phyloP scores from a whole-genome alignment of 768 basidiomycete genomes.

The Xerocomellus amylosporus region DNA sequence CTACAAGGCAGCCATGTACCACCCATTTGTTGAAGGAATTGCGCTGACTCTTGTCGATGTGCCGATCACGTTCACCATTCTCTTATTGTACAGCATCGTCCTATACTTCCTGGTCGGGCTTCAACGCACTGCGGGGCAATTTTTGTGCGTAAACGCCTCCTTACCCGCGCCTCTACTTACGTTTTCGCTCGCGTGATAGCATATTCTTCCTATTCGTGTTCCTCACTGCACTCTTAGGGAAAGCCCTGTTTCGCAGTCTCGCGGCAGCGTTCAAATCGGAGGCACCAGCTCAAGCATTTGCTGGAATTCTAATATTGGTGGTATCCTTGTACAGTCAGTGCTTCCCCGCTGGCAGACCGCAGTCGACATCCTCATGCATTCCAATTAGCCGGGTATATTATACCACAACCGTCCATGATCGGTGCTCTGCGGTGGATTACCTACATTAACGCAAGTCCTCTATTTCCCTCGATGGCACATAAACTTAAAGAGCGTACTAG shows the following conservation, averaged over 20 bases:
- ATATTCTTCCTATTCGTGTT: slow-evolving; percentile 59
- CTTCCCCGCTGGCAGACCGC: neutral
- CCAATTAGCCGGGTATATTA: slow-evolving; percentile 46
- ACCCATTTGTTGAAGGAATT: slow-evolving; percentile 46
- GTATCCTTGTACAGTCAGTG: slow-evolving; percentile 48
- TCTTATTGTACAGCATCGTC: slow-evolving; percentile 37
- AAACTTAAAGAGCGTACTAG: slow-evolving; percentile 5
- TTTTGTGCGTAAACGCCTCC: slow-evolving; percentile 51
- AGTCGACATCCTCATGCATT: neutral
- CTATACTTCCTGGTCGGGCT: slow-evolving; percentile 64
- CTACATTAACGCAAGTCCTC: slow-evolving; percentile 50
- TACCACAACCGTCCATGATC: slow-evolving; percentile 62
- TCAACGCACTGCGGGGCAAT: slow-evolving; percentile 54
- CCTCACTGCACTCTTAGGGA: slow-evolving; percentile 61
- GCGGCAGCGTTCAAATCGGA: slow-evolving; percentile 58
- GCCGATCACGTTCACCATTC: slow-evolving; percentile 40
- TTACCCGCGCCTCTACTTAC: slow-evolving; percentile 9
- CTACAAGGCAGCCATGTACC: slow-evolving; percentile 46
- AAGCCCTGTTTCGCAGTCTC: slow-evolving; percentile 69
- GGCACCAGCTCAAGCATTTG: slow-evolving; percentile 61
- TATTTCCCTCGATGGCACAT: slow-evolving; percentile 31
- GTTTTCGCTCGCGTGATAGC: slow-evolving; percentile 31
- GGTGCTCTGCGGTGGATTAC: slow-evolving; percentile 68
- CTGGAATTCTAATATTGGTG: slow-evolving; percentile 49
- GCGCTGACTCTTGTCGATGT: slow-evolving; percentile 48